Evolutionary conservation across 2,329 filamentous ascomycete genomes (phyloP).

Genomic region (Onygenales sp.): DNA sequence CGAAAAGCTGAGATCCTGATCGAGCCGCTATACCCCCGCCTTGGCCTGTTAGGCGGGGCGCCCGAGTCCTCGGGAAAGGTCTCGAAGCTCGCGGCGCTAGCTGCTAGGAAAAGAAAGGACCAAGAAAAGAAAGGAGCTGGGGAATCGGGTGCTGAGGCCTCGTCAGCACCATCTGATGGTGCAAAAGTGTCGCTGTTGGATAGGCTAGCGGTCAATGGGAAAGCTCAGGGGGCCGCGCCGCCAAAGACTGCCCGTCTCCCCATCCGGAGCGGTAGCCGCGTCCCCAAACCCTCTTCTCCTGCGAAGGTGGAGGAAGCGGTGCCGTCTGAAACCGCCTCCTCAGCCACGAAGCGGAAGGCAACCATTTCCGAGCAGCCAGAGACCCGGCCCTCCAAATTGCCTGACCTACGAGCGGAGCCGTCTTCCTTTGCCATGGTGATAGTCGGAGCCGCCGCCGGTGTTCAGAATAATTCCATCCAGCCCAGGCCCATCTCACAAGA

Average conservation of each 20-base stretch:
- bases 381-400: not conserved
- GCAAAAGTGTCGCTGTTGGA: conserved; percentile 28
- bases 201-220: conserved; percentile 25
- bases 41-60: conserved; percentile 70
- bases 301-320: not conserved
- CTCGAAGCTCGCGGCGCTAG: conserved; percentile 85
- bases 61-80: conserved; percentile 55
- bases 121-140: conserved; percentile 45
- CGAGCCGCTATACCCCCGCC: conserved; percentile 47
- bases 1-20: conserved; percentile 56
- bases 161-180: conserved; percentile 8
- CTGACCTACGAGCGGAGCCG: conserved; percentile 34
- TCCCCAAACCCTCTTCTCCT: not conserved
- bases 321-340: too few relatives aligned
- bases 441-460: conserved; percentile 20
- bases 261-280: conserved; percentile 5
- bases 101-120: conserved; percentile 74
- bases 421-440: conserved; percentile 43
- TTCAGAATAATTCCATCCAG: conserved; percentile 2
- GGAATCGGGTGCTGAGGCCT: not conserved
- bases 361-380: not conserved
- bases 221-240: conserved; percentile 3
- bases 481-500: conserved; percentile 22
- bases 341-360: not conserved
- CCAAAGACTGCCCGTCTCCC: not conserved